Percentiles rank a stretch among this genome's conserved stretches.
These are phyloP conservation scores for Ascochyta rabiei DNA, from an alignment of 2,329 filamentous ascomycete species.

Conservation along the genomic window DNA sequence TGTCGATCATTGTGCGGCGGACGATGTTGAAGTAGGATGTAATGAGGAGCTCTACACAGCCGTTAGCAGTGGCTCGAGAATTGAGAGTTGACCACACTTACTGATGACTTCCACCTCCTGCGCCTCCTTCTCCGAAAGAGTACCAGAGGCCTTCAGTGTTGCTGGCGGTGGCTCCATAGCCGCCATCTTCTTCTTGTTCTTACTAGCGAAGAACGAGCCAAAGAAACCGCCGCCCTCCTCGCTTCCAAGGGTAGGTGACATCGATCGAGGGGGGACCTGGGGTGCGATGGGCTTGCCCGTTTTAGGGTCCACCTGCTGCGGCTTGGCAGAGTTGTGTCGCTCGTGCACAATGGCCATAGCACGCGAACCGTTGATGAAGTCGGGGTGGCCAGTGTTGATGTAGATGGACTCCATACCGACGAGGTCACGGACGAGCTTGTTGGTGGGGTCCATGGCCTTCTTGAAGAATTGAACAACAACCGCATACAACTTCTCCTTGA, in stretches of 20 bases:
- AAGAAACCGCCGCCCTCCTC: conserved; percentile 81
- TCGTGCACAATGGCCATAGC: conserved; percentile 99
- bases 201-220: conserved; percentile 96
- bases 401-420: conserved; percentile 97
- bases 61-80: conserved; percentile 23
- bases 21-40: conserved; percentile 98
- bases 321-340: conserved; percentile 78
- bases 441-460: conserved; percentile 96
- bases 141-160: conserved; percentile 91
- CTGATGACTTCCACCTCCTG: conserved; percentile 99
- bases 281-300: conserved; percentile 89
- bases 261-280: conserved; percentile 70
- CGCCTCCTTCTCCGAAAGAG: conserved; percentile 88
- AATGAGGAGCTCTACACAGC: conserved; percentile 79
- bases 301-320: conserved; percentile 96
- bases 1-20: conserved; percentile 97
- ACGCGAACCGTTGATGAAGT: conserved; percentile 95
- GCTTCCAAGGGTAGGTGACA: conserved; percentile 69
- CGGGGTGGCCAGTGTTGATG: conserved; percentile 97
- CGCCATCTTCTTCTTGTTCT: conserved; percentile 99
- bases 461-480: conserved; percentile 97
- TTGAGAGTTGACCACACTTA: conserved; percentile 56
- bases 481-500: conserved; percentile 96
- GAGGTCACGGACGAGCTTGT: conserved; percentile 92
- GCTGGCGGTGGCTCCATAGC: conserved; percentile 96